A percentile compares a stretch with the other conserved stretches of the same genome.
Evolutionary conservation across 116 monocot species (phyloP).

Genomic region (Papilionanthe hybrid): DNA sequence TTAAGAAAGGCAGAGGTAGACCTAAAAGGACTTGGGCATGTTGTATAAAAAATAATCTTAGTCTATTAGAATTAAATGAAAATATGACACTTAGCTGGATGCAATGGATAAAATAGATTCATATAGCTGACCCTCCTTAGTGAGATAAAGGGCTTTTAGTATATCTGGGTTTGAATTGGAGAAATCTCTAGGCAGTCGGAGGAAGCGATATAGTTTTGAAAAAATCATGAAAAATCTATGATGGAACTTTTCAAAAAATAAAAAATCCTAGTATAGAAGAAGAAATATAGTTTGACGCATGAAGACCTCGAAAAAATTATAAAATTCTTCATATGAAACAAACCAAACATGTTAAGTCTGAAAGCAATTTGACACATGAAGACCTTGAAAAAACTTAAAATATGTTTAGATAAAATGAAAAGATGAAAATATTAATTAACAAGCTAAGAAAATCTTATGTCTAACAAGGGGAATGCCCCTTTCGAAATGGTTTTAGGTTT

Average conservation of each 20-base stretch:
- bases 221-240: not conserved
- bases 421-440: not conserved
- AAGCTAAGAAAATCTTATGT: not conserved
- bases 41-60: no score
- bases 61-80: no score
- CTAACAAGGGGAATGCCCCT: not conserved
- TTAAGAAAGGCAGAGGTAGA: no score
- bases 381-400: not conserved
- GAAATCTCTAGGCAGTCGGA: not conserved
- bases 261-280: no score
- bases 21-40: no score
- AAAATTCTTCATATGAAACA: not conserved
- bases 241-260: not conserved
- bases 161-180: not conserved
- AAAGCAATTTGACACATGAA: not conserved
- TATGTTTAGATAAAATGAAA: not conserved
- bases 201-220: not conserved
- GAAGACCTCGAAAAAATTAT: not conserved
- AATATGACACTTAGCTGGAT: no score
- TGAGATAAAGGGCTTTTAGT: not conserved
- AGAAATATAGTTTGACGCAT: no score
- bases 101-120: no score
- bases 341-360: not conserved
- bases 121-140: no score
- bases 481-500: not conserved